Conservation (phyloP, 805 yeast species). For the Scheffersomyces stipitis region DNA sequence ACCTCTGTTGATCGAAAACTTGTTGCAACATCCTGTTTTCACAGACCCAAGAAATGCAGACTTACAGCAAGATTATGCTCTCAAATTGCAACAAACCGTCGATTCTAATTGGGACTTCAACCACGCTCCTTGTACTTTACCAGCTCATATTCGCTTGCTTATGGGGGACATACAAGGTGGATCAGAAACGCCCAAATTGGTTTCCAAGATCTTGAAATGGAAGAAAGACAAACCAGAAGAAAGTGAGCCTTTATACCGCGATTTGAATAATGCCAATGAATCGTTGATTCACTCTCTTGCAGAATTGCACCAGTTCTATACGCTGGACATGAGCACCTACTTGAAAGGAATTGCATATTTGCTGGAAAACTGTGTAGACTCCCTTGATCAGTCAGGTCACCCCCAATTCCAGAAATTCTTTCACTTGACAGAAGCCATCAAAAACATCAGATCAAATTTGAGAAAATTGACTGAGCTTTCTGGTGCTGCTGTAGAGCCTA, state of each 20-base stretch:
- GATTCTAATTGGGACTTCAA: slow-evolving; percentile 61
- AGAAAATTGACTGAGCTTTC: slow-evolving; percentile 60
- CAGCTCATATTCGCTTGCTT: slow-evolving; percentile 63
- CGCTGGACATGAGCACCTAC: slow-evolving; percentile 36
- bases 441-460: slow-evolving; percentile 55
- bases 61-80: slow-evolving; percentile 5
- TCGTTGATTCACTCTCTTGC: slow-evolving; percentile 50
- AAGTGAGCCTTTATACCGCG: slow-evolving; percentile 52
- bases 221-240: slow-evolving; percentile 48
- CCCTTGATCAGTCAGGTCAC: slow-evolving; percentile 1
- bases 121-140: slow-evolving; percentile 59
- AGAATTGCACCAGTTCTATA: slow-evolving; percentile 34
- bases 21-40: slow-evolving; percentile 32
- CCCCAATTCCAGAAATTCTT: slow-evolving; percentile 4
- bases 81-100: slow-evolving; percentile 33
- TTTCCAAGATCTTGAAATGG: slow-evolving; percentile 76
- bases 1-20: slow-evolving; percentile 47
- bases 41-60: slow-evolving; percentile 9
- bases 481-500: slow-evolving; percentile 89
- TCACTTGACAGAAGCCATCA: slow-evolving; percentile 39
- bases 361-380: slow-evolving; percentile 2
- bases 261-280: slow-evolving; percentile 60
- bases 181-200: slow-evolving; percentile 91
- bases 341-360: slow-evolving; percentile 17
- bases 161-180: slow-evolving; percentile 96